Base-by-base conservation (phyloP, 1,139 yeast species). In the Arxiozyma heterogenica region DNA sequence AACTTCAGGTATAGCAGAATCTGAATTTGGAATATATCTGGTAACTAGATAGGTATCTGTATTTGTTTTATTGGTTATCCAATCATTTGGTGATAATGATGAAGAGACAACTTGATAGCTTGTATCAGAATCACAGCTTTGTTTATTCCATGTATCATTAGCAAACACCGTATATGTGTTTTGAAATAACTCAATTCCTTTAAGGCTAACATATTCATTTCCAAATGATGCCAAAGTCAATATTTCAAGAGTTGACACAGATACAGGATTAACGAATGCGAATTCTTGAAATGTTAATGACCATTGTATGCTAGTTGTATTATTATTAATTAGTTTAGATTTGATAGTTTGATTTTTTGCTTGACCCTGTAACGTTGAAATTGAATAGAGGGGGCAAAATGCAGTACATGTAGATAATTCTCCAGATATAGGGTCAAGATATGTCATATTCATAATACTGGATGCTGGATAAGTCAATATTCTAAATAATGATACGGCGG, bases 381-480 rank as follows among this genome's bases (percentile, higher is more conserved):
- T 68, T 1, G 73, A 66, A 0, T 74, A 63, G 44, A 86, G 70
- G 0, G 97, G 95, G 69, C 98, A 93, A 78, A 81, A 85, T 0
- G 96, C 95, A 68, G 90, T 96, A 74, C 98, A 93, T 59, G 71
- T 72, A 4, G 72, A 65, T 8, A 80, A 51, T 34, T 74, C 73
- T 54, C 84, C 82, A 1, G 89, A 77, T 1, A 68, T 61, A 2
- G 95, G 95, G 65, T 91, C 94, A 41, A 86, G 73, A 64, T 89
- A 93, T 0, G 96, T 83, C 60, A 93, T 71, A 66, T 93, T 93
- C 96, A 93, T 86, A 58, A 91, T 91, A 61, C 98, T 91, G 61
- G 84, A 80, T 47, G 89, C 79, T 1, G 98, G 98, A 54, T 79
- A 74, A 0, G 96, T 82, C 51, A 86, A 73, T 22, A 93, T 74